Evolutionary conservation across 2,329 filamentous ascomycete species (phyloP).

Genomic region (Cadophora sp.): DNA sequence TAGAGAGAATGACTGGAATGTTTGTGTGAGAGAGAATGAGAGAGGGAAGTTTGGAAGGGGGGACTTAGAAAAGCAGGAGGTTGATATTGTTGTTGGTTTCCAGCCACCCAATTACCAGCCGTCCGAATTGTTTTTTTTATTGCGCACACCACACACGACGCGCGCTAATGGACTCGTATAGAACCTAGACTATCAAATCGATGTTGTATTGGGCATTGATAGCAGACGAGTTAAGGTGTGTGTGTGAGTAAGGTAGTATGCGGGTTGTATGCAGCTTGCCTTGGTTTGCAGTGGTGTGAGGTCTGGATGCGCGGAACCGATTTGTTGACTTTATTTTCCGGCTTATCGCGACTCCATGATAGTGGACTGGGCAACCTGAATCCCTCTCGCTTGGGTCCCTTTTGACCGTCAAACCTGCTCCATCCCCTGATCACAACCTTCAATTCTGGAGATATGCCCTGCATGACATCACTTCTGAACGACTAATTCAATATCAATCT

Average conservation of each 20-base stretch:
- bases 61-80: conserved; percentile 34
- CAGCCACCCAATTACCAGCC: conserved; percentile 17
- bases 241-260: background rate
- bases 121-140: conserved; percentile 8
- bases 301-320: background rate
- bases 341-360: conserved; percentile 20
- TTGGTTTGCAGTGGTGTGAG: conserved; percentile 16
- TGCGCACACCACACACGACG: conserved; percentile 2
- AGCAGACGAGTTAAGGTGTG: conserved; percentile 8
- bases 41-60: conserved; percentile 18
- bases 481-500: background rate
- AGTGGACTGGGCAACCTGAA: conserved; percentile 19
- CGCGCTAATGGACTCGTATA: conserved; percentile 10
- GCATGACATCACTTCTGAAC: conserved; percentile 10
- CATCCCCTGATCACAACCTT: background rate
- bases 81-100: conserved; percentile 26
- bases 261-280: conserved; percentile 8
- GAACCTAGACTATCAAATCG: conserved; percentile 12
- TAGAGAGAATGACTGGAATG: conserved; percentile 28
- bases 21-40: conserved; percentile 34
- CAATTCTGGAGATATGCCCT: background rate
- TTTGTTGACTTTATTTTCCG: conserved; percentile 18
- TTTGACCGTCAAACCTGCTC: background rate
- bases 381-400: background rate
- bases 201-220: conserved; percentile 1